Base-by-base conservation (phyloP, 1,284 basidiomycete species). In the Boletus smithii region DNA sequence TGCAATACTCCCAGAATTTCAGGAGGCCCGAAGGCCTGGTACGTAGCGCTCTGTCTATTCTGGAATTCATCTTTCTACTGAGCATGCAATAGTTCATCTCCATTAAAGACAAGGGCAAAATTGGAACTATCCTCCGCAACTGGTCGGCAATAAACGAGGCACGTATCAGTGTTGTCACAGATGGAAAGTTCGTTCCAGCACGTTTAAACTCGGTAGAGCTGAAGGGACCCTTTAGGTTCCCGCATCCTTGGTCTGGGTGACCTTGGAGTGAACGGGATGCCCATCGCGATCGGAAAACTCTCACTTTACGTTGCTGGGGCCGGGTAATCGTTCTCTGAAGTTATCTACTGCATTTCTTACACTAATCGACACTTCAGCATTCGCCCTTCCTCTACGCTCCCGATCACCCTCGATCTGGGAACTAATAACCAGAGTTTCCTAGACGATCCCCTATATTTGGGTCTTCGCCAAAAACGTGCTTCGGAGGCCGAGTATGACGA, bases 181-280 rank as follows among this genome's bases (percentile, higher is more conserved):
- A 97, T 69, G 94, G 93, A 72, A 58, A 46, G 72, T 63, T 22
- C 37, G 42, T 46, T 40, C 24, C 22, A 14, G 9, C 22, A 8
- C 16, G 7, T 49, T 7, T 13, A n/a, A 37, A 23, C 11, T 16
- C n/a, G 3, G 11, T 35, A 32, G 20, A 18, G 24, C 49, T 52
- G 18, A 59, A 34, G 5, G 8, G 23, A 31, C 13, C 8, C 11
- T 4, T 18, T 51, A 86, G 83, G 85, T 31, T 93, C 89, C 14
- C 85, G 94, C 47, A 95, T 97, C 58, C 79, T 97, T 22, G 94
- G 95, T 53, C 73, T 98, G 24, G 95, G 95, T 29, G 95, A 97
- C 65, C 81, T 97, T 32, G 87, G 86, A 37, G 75, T 87, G 24
- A 88, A 89, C 58, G 87, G 86, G n/a, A 90, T 95, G 85, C 91